Percentiles rank a stretch among this genome's conserved stretches.
These are phyloP conservation scores for Volvariella surrecta DNA, from an alignment of 1,284 basidiomycete species.

Conservation along the genomic window DNA sequence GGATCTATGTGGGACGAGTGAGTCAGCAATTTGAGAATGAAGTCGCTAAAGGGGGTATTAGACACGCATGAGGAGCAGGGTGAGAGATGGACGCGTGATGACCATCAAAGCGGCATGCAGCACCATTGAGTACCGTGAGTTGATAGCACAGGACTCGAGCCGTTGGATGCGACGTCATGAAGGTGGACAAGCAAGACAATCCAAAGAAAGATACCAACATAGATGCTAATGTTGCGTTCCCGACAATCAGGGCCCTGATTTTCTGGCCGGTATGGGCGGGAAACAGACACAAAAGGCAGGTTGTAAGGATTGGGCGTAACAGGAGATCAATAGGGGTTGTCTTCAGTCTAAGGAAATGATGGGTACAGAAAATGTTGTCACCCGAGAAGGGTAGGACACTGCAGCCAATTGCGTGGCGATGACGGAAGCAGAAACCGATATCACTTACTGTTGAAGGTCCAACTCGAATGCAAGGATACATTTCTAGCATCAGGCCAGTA, in stretches of 20 bases:
- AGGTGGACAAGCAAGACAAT: neutral
- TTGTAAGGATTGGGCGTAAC: too few relatives aligned
- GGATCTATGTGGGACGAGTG: constrained; percentile 32
- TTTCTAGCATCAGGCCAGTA: constrained; percentile 50
- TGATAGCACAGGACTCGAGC: too few relatives aligned
- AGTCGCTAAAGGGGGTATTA: constrained; percentile 4
- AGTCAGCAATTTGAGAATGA: neutral
- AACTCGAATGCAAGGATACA: constrained; percentile 61
- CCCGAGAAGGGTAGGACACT: too few relatives aligned
- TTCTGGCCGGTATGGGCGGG: constrained; percentile 35
- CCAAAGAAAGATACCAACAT: constrained; percentile 38
- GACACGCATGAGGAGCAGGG: neutral
- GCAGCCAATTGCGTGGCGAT: neutral
- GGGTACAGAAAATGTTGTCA: too few relatives aligned
- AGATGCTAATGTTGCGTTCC: constrained; percentile 60
- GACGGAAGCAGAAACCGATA: neutral
- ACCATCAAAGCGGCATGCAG: too few relatives aligned
- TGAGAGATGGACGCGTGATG: too few relatives aligned
- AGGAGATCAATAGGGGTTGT: too few relatives aligned
- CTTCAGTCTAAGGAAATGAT: too few relatives aligned
- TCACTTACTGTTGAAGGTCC: constrained; percentile 61
- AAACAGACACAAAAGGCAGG: constrained; percentile 3
- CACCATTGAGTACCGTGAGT: too few relatives aligned
- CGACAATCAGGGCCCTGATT: constrained; percentile 63
- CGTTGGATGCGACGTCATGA: neutral